Evolutionary conservation across 2,329 filamentous ascomycete species (phyloP), one percentile per base, ranked within the genome.

Genomic region (Cytospora paraplurivora): DNA sequence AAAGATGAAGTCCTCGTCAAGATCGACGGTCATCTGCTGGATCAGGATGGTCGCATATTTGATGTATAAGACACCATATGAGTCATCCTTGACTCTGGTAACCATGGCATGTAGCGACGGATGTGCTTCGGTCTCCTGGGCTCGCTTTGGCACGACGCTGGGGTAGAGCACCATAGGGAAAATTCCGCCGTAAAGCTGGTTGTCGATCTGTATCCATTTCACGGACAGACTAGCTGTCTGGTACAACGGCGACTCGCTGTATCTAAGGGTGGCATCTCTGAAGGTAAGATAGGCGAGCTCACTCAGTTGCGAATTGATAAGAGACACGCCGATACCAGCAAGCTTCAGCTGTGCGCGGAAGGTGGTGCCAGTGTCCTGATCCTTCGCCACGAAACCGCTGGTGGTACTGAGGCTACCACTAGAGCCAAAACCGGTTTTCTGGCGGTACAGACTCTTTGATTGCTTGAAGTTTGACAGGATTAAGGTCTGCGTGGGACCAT

Each of bases 121-220:
- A 76, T 98, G 95, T 0, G 93, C 90, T 68, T 98, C 95, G 73
- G 97, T 95, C 76, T 99, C 95, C 72, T 95, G 93, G 41, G 92
- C 93, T 68, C 93, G 95, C 82, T 98, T 98, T 0, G 95, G 94
- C 17, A 99, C 95, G 11, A 99, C 95, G 76, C 93, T 97, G 7
- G 95, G 95, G 74, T 99, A 99, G 63, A 99, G 82, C 35, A 99
- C 87, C 78, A 99, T 96, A 0, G 95, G 95, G 82, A 99, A 99
- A 69, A 99, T 93, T 33, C 96, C 95, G 34, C 96, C 96, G 72
- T 99, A 99, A 15, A 99, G 85, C 76, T 99, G 95, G 71, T 99
- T 99, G 77, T 99, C 95, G 70, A 99, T 91, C 76, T 99, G 95
- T 34, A 99, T 95, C 96, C 96, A 99, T 76, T 99, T 98, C 74